Evolutionary conservation across 2,329 filamentous ascomycete genomes (phyloP), one percentile per base, ranked within the genome.

Genomic region (Aspergillus fumigatus): DNA sequence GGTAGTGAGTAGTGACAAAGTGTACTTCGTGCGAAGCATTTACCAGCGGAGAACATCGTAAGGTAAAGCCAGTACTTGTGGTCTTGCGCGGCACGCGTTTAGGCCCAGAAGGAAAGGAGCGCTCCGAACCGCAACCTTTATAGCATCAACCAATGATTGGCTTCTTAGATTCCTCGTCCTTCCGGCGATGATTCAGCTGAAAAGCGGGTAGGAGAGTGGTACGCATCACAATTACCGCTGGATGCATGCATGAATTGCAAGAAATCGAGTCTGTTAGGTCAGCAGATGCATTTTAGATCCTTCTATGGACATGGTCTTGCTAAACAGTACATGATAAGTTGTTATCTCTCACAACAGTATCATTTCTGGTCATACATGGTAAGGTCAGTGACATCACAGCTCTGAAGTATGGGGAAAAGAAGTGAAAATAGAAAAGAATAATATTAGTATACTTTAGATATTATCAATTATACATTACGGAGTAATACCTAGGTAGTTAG

Each of bases 121-220:
- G 67, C 68, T 65, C 69, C 69, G 68, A 68, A 66, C 68, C 68
- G 67, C 70, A 63, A 64, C 45, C 41, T 45, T 11, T 48, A 51
- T 43, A 11, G 29, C 19, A 53, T 23, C 10, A 25, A 26, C 21
- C n/a, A 19, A 43, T 23, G 43, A 47, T 47, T 26, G 43, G 21
- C 21, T 21, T 26, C 10, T 11, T 23, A 47, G 10, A 7, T 23
- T 26, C 11, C 19, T 57, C 40, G 48, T 48, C 53, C 17, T 41
- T 55, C 59, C 55, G 62, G 41, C 32, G 50, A 59, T n/a, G n/a
- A n/a, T n/a, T n/a, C 2, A 38, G 14, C 32, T 38, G 32, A 7
- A 38, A 17, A 38, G 32, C n/a, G 14, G 14, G 32, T 17, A 38
- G 5, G 32, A 38, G 14, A 38, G 32, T 35, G 32, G 11, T 38